Base-by-base conservation (phyloP, 1,284 basidiomycete genomes). In the Ustilago esculenta region DNA sequence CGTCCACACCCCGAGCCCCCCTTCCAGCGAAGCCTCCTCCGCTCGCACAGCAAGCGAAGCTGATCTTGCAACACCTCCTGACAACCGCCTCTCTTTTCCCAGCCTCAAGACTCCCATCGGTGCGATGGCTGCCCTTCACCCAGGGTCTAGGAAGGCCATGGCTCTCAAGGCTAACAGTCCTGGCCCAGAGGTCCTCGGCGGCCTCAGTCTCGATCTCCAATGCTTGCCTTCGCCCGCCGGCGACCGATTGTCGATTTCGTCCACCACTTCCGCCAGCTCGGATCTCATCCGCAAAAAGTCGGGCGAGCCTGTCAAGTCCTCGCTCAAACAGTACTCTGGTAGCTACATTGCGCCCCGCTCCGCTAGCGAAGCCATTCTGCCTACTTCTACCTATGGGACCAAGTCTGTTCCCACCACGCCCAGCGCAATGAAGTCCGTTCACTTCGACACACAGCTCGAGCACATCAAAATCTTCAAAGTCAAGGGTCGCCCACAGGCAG, bases 391-490 rank as follows among this genome's bases (percentile, higher is more conserved):
- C 15, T 49, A 59, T 12, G 41, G 65, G 25, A 58, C 75, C 47
- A 76, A 77, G 59, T 74, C 71, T 43, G 71, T 81, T 1, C 77
- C 77, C 7, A 84, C 87, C 3, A 90, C 91, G 0, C 91, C 92
- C 0, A 84, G 83, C 18, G 57, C 70, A 2, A 87, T 87, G 6
- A 95, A 95, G 83, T 89, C 88, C 30, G 95, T 98, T 9, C 92
- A 97, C 79, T 98, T 98, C 72, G 92, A 96, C 83, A 83, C 89
- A 6, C 87, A 94, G 80, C 87, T 97, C 51, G 94, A 96, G 82
- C 83, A 83, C 37, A 90, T 98, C 74, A 94, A 94, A 83, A 86
- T 95, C 50, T 98, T 98, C 85, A 85, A 94, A 49, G 90, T 93
- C 24, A 90, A 92, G 83, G 94, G 97, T 83, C 92, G 92, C 82